These are phyloP conservation scores for Solanum verrucosum DNA, from an alignment of 257 asterid species.

Conservation along the genomic window DNA sequence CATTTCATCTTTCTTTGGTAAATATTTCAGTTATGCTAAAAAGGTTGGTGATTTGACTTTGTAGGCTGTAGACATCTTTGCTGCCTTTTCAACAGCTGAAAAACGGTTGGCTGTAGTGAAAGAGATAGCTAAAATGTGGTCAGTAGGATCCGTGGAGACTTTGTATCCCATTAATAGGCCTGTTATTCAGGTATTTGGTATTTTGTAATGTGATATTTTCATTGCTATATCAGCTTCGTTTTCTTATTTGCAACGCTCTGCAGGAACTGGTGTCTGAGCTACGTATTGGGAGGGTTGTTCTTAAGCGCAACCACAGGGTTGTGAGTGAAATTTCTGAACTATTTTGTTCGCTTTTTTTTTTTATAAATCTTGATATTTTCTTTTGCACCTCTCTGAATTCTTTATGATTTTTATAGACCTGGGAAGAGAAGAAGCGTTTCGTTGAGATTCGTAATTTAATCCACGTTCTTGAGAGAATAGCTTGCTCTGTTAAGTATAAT, in stretches of 20 bases:
- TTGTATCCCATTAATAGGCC: constrained; percentile 73
- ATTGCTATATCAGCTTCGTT: background rate
- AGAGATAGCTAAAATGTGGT: constrained; percentile 66
- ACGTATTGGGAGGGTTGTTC: constrained; percentile 54
- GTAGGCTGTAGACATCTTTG: constrained; percentile 90
- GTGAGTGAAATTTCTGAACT: constrained; percentile 28
- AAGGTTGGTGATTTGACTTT: constrained; percentile 4
- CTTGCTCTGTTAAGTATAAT: constrained; percentile 67
- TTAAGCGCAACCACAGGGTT: constrained; percentile 27
- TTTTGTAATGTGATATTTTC: background rate
- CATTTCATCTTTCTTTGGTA: background rate
- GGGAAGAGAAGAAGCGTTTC: constrained; percentile 49
- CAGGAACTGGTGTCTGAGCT: constrained; percentile 46
- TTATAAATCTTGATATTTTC: background rate
- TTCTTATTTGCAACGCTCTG: constrained; percentile 5
- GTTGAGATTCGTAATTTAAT: constrained; percentile 70
- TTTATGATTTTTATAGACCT: constrained; percentile 22
- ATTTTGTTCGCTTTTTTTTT: background rate
- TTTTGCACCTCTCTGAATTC: background rate
- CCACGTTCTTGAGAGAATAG: constrained; percentile 83
- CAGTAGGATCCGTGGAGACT: constrained; percentile 37
- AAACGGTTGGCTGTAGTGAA: constrained; percentile 62
- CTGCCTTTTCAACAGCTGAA: constrained; percentile 61
- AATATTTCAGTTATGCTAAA: constrained; percentile 1
- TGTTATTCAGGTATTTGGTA: constrained; percentile 42